These are phyloP conservation scores for Cladosporium sp. DNA, from an alignment of 2,329 filamentous ascomycete species.

Conservation along the genomic window DNA sequence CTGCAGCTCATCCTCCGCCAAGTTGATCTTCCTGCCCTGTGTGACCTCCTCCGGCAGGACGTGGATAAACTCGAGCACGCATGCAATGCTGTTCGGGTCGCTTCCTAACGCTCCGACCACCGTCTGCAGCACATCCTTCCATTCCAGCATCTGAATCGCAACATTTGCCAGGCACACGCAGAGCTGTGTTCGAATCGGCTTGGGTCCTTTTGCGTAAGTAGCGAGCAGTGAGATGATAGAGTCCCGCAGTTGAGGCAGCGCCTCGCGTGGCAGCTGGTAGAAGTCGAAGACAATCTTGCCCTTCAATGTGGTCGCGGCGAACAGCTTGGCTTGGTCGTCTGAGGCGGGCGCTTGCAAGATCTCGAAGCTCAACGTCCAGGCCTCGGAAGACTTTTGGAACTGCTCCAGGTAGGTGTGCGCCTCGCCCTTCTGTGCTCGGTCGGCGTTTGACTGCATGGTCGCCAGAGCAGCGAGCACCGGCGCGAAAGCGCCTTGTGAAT, in stretches of 20 bases:
- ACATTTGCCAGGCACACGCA: constrained; percentile 93
- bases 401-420: constrained; percentile 88
- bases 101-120: constrained; percentile 77
- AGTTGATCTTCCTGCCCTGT: constrained; percentile 98
- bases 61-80: constrained; percentile 91
- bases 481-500: constrained; percentile 24
- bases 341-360: constrained; percentile 77
- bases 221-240: constrained; percentile 81
- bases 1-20: constrained; percentile 94
- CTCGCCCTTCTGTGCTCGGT: constrained; percentile 80
- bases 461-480: constrained; percentile 85
- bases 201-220: constrained; percentile 77
- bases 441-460: constrained; percentile 83
- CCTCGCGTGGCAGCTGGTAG: constrained; percentile 75
- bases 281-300: constrained; percentile 99
- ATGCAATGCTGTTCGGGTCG: constrained; percentile 76
- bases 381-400: constrained; percentile 96
- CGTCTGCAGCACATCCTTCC: constrained; percentile 86
- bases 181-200: constrained; percentile 77
- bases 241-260: constrained; percentile 75
- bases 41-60: constrained; percentile 98
- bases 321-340: constrained; percentile 83
- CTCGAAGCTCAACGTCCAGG: constrained; percentile 84
- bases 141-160: constrained; percentile 92
- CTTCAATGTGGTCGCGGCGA: constrained; percentile 94